A percentile compares a stretch with the other conserved stretches of the same genome.
Evolutionary conservation across 2,329 filamentous ascomycete species (phyloP).

Genomic region (Colletotrichum abscissum): DNA sequence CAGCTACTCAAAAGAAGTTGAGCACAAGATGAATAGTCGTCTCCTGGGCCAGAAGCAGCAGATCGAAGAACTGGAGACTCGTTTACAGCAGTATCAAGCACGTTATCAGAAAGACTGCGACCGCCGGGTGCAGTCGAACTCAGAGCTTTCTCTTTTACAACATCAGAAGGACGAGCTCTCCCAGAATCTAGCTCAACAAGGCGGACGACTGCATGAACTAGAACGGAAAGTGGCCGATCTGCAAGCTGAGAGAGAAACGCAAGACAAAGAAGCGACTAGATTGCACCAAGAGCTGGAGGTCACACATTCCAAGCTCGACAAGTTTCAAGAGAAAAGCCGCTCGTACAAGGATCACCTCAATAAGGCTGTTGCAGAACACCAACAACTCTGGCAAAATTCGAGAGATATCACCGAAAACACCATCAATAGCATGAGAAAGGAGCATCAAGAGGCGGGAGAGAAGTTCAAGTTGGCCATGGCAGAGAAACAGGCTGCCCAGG

Average conservation of each 20-base stretch:
- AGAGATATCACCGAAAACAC: conserved; percentile 47
- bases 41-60: neutral
- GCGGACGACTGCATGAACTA: conserved; percentile 36
- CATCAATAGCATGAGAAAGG: conserved; percentile 47
- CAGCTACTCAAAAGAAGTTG: conserved; percentile 1
- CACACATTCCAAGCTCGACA: conserved; percentile 41
- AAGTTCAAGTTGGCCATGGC: conserved; percentile 40
- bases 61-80: neutral
- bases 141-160: neutral
- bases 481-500: conserved; percentile 30
- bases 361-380: conserved; percentile 58
- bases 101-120: neutral
- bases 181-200: conserved; percentile 9
- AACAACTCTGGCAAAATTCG: conserved; percentile 51
- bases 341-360: conserved; percentile 54
- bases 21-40: neutral
- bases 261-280: conserved; percentile 40
- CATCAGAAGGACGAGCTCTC: conserved; percentile 12
- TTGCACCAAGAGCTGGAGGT: conserved; percentile 43
- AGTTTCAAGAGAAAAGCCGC: conserved; percentile 49
- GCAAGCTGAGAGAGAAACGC: conserved; percentile 39
- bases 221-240: conserved; percentile 42
- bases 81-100: neutral
- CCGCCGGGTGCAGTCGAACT: neutral
- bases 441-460: conserved; percentile 39